Percentiles rank a stretch among this genome's conserved stretches.
These are phyloP conservation scores for Chaetomiaceae sp. DNA, from an alignment of 2,329 filamentous ascomycete genomes.

Conservation along the genomic window DNA sequence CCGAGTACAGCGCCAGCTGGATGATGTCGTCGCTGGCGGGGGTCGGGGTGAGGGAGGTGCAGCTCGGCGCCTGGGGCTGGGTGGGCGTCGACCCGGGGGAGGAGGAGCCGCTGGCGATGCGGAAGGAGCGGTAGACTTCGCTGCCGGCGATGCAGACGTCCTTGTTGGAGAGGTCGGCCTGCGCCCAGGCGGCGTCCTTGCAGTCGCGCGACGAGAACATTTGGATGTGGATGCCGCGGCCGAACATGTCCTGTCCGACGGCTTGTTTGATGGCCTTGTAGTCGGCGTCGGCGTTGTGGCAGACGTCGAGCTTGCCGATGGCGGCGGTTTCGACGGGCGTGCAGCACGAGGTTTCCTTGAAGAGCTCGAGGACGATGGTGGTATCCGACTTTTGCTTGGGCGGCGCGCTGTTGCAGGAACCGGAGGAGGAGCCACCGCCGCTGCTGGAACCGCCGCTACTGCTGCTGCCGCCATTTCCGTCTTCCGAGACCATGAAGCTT, in stretches of 20 bases:
- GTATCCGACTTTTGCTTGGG: not conserved
- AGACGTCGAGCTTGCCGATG: not conserved
- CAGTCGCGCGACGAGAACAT: not conserved
- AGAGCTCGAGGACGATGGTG: not conserved
- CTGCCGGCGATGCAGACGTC: not conserved
- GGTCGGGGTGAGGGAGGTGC: not conserved
- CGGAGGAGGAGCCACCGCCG: too few species aligned
- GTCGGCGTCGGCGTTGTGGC: not conserved
- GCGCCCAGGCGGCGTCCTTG: not conserved
- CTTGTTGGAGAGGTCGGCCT: not conserved
- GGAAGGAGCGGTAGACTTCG: not conserved
- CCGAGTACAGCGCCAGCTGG: not conserved
- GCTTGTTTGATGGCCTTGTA: not conserved
- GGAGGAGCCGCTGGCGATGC: not conserved
- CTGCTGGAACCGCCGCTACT: not conserved
- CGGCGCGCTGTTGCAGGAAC: not conserved
- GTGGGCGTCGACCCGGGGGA: not conserved
- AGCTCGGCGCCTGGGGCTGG: not conserved
- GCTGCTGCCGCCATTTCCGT: not conserved
- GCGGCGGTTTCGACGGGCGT: not conserved
- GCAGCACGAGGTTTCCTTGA: not conserved
- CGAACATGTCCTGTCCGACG: constrained; percentile 1
- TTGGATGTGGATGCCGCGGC: not conserved
- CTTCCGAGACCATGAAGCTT: constrained; percentile 1
- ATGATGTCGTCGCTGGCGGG: not conserved